phyloP scores from a whole-genome alignment of 768 basidiomycete species.

The Trametes punicea region DNA sequence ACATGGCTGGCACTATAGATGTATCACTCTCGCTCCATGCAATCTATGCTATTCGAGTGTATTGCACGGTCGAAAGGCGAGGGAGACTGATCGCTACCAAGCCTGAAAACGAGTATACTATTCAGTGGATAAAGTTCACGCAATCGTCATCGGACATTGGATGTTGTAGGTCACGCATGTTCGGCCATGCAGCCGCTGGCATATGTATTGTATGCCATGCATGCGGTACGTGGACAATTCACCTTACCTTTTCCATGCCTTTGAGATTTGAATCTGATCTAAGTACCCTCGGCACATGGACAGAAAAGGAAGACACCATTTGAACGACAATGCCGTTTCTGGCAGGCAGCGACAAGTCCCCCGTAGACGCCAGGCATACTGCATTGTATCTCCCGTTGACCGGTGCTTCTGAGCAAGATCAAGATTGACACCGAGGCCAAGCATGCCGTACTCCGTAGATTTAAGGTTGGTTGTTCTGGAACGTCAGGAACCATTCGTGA shows the following conservation, averaged over 20 bases:
- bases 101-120: too few relatives aligned
- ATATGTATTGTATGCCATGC: neutral
- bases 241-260: neutral
- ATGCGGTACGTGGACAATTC: neutral
- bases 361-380: neutral
- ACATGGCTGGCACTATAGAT: conserved; percentile 9
- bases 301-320: neutral
- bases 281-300: neutral
- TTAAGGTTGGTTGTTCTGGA: conserved; percentile 17
- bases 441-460: conserved; percentile 15
- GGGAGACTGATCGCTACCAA: neutral
- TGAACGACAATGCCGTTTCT: neutral
- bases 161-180: too few relatives aligned
- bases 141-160: too few relatives aligned
- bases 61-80: neutral
- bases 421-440: conserved; percentile 17
- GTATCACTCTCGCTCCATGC: conserved; percentile 8
- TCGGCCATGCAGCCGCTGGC: neutral
- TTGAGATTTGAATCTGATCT: neutral
- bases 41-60: conserved; percentile 13
- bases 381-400: neutral
- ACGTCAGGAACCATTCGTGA: conserved; percentile 13
- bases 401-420: conserved; percentile 2
- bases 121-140: too few relatives aligned
- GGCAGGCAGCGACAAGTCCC: neutral